phyloP scores from a whole-genome alignment of 257 asterid species.

The Catharanthus roseus region DNA sequence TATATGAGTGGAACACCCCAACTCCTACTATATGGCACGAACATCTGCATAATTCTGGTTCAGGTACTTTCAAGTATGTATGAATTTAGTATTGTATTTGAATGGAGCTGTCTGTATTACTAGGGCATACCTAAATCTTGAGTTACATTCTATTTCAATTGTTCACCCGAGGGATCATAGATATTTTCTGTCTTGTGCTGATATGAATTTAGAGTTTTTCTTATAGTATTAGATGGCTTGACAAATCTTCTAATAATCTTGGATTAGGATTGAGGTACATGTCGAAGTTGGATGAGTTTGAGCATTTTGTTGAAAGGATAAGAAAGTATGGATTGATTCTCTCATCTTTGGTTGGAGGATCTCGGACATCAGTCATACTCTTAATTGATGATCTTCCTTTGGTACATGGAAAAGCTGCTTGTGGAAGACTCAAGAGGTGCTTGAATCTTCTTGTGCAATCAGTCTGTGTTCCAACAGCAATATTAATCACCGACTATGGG shows the following conservation, averaged over 20 bases:
- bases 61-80: slow-evolving; percentile 44
- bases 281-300: slow-evolving; percentile 94
- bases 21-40: slow-evolving; percentile 93
- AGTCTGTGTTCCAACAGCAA: slow-evolving; percentile 71
- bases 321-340: slow-evolving; percentile 76
- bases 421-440: slow-evolving; percentile 62
- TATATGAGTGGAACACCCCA: slow-evolving; percentile 89
- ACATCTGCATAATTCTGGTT: slow-evolving; percentile 67
- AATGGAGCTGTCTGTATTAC: neutral
- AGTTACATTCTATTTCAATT: neutral
- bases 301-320: slow-evolving; percentile 72
- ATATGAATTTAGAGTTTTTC: slow-evolving; percentile 13
- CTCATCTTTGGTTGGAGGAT: slow-evolving; percentile 39
- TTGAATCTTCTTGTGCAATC: slow-evolving; percentile 81
- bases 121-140: neutral
- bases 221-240: neutral
- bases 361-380: slow-evolving; percentile 49
- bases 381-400: slow-evolving; percentile 92
- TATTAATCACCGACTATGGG: slow-evolving; percentile 64
- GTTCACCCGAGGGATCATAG: neutral
- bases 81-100: neutral
- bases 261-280: slow-evolving; percentile 62
- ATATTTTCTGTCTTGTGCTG: slow-evolving; percentile 15
- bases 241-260: slow-evolving; percentile 20
- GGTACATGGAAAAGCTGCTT: slow-evolving; percentile 60